Percentiles rank a stretch among this genome's conserved stretches.
These are phyloP conservation scores for Tetrapisispora fleetii DNA, from an alignment of 805 yeast genomes.

Conservation along the genomic window DNA sequence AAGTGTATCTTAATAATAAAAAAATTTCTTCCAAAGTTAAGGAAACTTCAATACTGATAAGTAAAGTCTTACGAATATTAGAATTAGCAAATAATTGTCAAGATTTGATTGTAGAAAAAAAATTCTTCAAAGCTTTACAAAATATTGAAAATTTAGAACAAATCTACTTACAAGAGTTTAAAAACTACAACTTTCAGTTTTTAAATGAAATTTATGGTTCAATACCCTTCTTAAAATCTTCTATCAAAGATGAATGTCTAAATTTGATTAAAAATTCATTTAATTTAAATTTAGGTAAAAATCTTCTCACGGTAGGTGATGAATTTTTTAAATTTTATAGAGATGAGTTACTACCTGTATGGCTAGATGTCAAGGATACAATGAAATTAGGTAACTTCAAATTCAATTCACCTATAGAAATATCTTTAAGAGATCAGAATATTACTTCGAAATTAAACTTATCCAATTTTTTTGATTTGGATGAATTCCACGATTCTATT, in stretches of 20 bases:
- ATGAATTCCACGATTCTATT: conserved; percentile 74
- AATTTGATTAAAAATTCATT: conserved; percentile 59
- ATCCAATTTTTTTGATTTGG: conserved; percentile 41
- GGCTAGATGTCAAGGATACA: conserved; percentile 52
- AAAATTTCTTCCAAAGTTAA: conserved; percentile 57
- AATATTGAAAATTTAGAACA: conserved; percentile 65
- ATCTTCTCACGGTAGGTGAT: conserved; percentile 38
- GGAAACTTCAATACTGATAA: conserved; percentile 60
- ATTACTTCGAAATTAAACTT: conserved; percentile 32
- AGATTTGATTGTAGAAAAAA: conserved; percentile 62
- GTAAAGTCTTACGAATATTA: conserved; percentile 66
- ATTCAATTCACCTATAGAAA: conserved; percentile 80
- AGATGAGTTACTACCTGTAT: conserved; percentile 40
- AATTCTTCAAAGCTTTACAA: conserved; percentile 79
- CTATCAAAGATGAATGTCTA: conserved; percentile 67
- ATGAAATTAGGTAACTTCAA: conserved; percentile 42
- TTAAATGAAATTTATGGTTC: conserved; percentile 64
- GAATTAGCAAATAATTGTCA: conserved; percentile 81
- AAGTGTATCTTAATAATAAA: conserved; percentile 46
- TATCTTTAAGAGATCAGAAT: conserved; percentile 55
- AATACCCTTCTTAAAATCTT: conserved; percentile 62
- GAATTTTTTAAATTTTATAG: conserved; percentile 44
- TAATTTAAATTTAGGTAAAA: conserved; percentile 48
- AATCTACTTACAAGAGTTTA: conserved; percentile 59
- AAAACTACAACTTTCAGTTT: conserved; percentile 53